These are phyloP conservation scores for Cladosporium sp. DNA, from an alignment of 2,329 filamentous ascomycete genomes.

Conservation along the genomic window DNA sequence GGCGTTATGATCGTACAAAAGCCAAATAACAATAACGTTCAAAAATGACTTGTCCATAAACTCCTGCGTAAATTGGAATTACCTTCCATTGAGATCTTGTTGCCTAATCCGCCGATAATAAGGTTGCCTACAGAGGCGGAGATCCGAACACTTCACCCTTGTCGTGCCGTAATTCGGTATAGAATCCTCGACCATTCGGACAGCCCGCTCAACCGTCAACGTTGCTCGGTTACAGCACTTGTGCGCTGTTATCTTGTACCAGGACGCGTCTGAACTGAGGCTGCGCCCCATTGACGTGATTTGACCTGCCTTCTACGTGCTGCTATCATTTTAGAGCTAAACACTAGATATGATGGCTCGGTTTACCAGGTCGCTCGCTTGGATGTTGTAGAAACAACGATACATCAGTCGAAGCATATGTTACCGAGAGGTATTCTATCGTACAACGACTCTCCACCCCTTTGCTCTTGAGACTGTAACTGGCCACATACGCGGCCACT, in stretches of 20 bases:
- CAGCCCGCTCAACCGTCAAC: not conserved
- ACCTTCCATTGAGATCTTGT: not conserved
- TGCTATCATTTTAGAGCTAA: not conserved
- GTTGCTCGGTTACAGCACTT: not conserved
- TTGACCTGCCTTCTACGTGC: not conserved
- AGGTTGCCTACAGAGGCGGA: not conserved
- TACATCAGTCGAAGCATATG: not conserved
- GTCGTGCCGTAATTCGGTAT: not conserved
- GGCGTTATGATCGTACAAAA: not conserved
- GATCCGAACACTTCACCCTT: not conserved
- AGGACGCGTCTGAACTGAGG: not conserved
- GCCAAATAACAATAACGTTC: not conserved
- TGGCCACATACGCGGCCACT: not conserved
- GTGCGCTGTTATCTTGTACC: not conserved
- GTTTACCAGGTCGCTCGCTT: not conserved
- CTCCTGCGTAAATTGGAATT: not conserved
- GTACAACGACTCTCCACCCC: not conserved
- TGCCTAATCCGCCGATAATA: not conserved
- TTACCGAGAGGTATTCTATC: not conserved
- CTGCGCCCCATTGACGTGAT: not conserved
- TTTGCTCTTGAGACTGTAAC: not conserved
- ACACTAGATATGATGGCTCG: not conserved
- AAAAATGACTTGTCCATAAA: not conserved
- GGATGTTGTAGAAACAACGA: not conserved
- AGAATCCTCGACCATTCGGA: not conserved